phyloP scores from a whole-genome alignment of 163 green algal genomes.

The Chlamydomonas reinhardtii region DNA sequence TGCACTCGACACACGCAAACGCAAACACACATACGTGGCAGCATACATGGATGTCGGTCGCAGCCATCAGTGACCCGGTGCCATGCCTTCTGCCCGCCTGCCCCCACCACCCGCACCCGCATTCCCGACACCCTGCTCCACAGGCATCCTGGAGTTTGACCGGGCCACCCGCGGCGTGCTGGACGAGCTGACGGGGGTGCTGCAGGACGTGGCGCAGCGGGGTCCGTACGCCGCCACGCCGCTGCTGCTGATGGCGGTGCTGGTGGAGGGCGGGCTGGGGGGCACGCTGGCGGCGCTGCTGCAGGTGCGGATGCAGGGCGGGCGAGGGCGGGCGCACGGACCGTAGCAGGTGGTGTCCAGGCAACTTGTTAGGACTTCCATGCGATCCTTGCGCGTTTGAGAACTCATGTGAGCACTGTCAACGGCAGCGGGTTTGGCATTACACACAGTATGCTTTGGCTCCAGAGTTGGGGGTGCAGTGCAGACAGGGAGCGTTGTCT shows the following conservation, averaged over 20 bases:
- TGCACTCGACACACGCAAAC: background rate
- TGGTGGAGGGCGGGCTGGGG: conserved; percentile 11
- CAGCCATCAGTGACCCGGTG: background rate
- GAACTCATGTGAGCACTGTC: too few relatives aligned
- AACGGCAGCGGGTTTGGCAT: too few relatives aligned
- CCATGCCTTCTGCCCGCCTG: background rate
- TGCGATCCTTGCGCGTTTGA: too few relatives aligned
- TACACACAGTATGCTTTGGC: too few relatives aligned
- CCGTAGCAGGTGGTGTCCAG: too few relatives aligned
- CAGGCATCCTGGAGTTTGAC: conserved; percentile 10
- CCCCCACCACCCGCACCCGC: background rate
- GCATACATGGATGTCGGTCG: background rate
- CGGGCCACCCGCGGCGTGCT: background rate
- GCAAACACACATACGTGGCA: background rate
- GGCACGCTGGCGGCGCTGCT: conserved; percentile 17
- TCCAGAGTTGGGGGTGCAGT: too few relatives aligned
- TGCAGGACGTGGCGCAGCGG: background rate
- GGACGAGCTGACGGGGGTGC: background rate
- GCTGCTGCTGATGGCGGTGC: conserved; percentile 19
- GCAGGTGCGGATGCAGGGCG: background rate
- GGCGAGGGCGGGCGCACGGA: background rate
- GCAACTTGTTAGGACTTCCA: too few relatives aligned
- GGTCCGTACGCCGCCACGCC: background rate
- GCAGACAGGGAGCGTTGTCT: too few relatives aligned
- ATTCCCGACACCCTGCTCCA: too few relatives aligned